phyloP scores from a whole-genome alignment of 2,329 filamentous ascomycete genomes.

The Exophiala sp. region DNA sequence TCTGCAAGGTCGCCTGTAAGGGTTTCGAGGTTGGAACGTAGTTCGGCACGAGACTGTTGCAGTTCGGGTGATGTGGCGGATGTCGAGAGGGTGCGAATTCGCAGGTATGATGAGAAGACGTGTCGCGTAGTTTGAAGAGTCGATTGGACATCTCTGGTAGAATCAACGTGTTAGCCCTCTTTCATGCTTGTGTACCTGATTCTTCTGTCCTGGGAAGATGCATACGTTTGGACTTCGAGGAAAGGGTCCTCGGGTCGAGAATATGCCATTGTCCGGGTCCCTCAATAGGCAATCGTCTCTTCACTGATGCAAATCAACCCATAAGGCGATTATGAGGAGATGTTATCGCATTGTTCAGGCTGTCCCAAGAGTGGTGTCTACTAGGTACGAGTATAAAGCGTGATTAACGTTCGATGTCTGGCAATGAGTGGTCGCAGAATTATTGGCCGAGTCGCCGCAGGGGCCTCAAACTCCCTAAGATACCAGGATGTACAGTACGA shows the following conservation, averaged over 20 bases:
- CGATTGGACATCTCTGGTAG: conserved; percentile 74
- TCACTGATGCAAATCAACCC: not conserved
- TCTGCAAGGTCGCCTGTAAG: conserved; percentile 84
- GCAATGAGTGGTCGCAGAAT: too few species aligned
- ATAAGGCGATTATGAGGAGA: not conserved
- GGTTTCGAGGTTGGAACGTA: conserved; percentile 71
- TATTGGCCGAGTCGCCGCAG: too few species aligned
- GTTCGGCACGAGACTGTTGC: conserved; percentile 64
- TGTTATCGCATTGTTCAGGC: not conserved
- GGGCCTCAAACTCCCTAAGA: too few species aligned
- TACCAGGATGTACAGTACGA: too few species aligned
- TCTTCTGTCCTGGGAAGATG: not conserved
- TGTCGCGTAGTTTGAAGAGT: conserved; percentile 77
- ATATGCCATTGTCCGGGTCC: conserved; percentile 11
- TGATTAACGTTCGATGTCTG: not conserved
- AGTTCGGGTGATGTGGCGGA: conserved; percentile 68
- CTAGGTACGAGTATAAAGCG: not conserved
- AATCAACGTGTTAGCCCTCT: conserved; percentile 4
- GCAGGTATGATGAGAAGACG: conserved; percentile 90
- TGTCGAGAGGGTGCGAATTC: conserved; percentile 82
- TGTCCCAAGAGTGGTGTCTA: too few species aligned
- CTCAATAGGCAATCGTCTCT: not conserved
- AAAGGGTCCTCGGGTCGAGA: conserved; percentile 40
- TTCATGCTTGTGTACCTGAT: conserved; percentile 3
- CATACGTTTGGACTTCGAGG: conserved; percentile 48